Percentiles rank a stretch among this genome's conserved stretches.
Conservation (phyloP, 306 rosid genomes). For the apple (Malus domestica) region DNA sequence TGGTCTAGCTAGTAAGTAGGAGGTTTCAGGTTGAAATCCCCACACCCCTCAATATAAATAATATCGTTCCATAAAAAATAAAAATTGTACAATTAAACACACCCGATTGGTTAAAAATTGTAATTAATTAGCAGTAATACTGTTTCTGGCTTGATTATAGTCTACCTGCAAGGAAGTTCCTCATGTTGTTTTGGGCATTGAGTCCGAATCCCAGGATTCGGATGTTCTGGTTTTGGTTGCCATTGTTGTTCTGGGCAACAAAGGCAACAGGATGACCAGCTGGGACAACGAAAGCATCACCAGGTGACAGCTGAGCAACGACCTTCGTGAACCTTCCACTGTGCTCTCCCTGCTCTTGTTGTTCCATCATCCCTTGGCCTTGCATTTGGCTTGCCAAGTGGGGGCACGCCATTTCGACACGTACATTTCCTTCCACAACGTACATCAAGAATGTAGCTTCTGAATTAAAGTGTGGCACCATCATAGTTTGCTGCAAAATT, state of each 20-base stretch:
- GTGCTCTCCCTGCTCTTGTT: background rate
- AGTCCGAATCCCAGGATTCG: slow-evolving; percentile 18
- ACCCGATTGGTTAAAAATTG: too few relatives aligned
- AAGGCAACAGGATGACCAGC: slow-evolving; percentile 30
- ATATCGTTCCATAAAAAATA: too few relatives aligned
- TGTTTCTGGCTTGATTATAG: background rate
- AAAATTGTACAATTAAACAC: too few relatives aligned
- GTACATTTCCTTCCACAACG: slow-evolving; percentile 36
- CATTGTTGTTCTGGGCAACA: slow-evolving; percentile 13
- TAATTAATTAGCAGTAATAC: background rate
- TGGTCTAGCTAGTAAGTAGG: too few relatives aligned
- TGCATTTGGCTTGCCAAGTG: slow-evolving; percentile 17
- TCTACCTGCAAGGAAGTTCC: slow-evolving; percentile 20
- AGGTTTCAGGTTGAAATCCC: too few relatives aligned
- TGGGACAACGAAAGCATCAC: slow-evolving; percentile 25
- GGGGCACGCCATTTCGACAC: slow-evolving; percentile 41
- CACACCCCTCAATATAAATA: too few relatives aligned
- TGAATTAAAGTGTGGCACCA: slow-evolving; percentile 41
- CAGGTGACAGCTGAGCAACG: slow-evolving; percentile 12
- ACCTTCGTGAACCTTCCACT: slow-evolving; percentile 8
- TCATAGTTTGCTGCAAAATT: slow-evolving; percentile 29
- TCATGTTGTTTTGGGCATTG: slow-evolving; percentile 18
- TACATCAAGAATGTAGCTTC: slow-evolving; percentile 19
- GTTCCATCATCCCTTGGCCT: background rate
- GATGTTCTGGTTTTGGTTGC: slow-evolving; percentile 6